Evolutionary conservation across 371 early-diverging fungal species (phyloP), one percentile per base, ranked within the genome.

Genomic region (Mortierella sp.): DNA sequence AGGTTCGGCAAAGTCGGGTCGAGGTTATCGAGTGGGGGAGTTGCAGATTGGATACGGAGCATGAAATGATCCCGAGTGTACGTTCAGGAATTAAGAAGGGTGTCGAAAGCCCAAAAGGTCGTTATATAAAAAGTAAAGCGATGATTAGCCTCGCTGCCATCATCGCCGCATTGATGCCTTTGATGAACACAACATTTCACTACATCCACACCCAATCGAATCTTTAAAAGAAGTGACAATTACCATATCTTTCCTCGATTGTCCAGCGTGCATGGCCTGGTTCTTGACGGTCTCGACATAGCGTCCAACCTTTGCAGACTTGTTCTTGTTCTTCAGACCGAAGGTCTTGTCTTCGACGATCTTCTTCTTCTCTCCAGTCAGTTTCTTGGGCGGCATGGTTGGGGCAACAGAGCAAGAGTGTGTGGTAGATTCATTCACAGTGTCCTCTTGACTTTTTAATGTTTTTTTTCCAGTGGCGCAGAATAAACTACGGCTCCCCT

Each of bases 261-360:
- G 93, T 48, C 93, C 95, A 8, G 91, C 86, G 24, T 88, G 73
- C 79, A 84, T 89, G 58, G 95, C 98, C 90, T 97, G 97, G 79
- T 90, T 89, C 83, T 97, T 91, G 44, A 99, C 96, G 84, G 97
- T 96, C 87, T 97, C 94, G 76, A 99, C 96, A 91, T 96, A 97
- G 77, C 95, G 93, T 21, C 91, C 90, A 55, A 97, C 97, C 89
- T 98, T 97, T 76, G 91, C 92, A 35, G 96, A 96, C 81, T 95
- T 97, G 89, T 97, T 97, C 89, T 97, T 99, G 91, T 99, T 98
- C 88, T 99, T 99, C 81, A 99, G 92, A 75, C 99, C 99, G 90
- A 99, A 99, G 71, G 99, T 98, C 92, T 98, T 98, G 90, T 99
- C 99, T 80, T 99, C 99, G 74, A 96, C 93, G 71, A 91, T 88